phyloP scores from a whole-genome alignment of 176 grass and related monocot species.

The Luzula sylvatica region DNA sequence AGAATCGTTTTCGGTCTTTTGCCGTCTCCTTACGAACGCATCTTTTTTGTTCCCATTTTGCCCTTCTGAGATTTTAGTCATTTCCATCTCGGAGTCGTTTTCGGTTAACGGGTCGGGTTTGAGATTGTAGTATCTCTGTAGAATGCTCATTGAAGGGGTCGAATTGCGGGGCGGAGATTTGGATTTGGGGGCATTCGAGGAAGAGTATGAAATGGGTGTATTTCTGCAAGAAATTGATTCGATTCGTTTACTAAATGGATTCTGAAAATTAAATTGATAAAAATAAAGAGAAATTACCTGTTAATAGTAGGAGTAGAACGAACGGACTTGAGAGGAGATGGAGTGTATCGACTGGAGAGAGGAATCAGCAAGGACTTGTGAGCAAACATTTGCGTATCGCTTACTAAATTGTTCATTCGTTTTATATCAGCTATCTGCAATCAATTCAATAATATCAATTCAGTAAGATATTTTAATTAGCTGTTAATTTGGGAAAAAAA shows the following conservation, averaged over 20 bases:
- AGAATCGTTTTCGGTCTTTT: slow-evolving; percentile 25
- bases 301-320: slow-evolving; percentile 22
- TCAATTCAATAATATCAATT: not conserved
- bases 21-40: slow-evolving; percentile 33
- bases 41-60: slow-evolving; percentile 35
- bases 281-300: slow-evolving; percentile 24
- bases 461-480: not conserved
- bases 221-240: slow-evolving; percentile 24
- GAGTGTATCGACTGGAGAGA: slow-evolving; percentile 40
- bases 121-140: slow-evolving; percentile 63
- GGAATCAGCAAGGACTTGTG: slow-evolving; percentile 80
- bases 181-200: too few relatives aligned
- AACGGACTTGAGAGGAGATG: slow-evolving; percentile 27
- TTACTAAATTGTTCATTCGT: slow-evolving; percentile 60
- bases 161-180: slow-evolving; percentile 16
- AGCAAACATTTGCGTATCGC: slow-evolving; percentile 79
- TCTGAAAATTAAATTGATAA: not conserved
- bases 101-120: slow-evolving; percentile 15
- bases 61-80: not conserved
- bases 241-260: not conserved
- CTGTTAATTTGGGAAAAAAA: too few relatives aligned
- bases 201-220: slow-evolving; percentile 13
- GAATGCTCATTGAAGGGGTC: slow-evolving; percentile 57
- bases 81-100: slow-evolving; percentile 50
- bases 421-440: slow-evolving; percentile 84